These are phyloP conservation scores for Poteriospumella lacustris DNA, from an alignment of 108 stramenopile genomes.

Conservation along the genomic window DNA sequence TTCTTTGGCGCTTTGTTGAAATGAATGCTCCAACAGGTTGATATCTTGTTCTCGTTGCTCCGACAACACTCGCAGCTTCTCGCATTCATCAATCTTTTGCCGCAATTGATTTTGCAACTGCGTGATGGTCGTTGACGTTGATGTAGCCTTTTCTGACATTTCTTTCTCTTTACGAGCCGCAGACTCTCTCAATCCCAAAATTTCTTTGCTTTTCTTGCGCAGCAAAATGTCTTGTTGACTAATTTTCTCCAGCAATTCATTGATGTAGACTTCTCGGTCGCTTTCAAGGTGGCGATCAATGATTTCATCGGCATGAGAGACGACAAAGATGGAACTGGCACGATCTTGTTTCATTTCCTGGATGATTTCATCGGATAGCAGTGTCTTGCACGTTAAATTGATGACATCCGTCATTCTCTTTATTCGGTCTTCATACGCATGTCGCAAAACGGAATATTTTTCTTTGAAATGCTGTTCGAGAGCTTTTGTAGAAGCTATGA, in stretches of 20 bases:
- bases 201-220: too few relatives aligned
- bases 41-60: neutral
- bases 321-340: neutral
- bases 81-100: neutral
- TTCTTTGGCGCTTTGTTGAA: slow-evolving; percentile 2
- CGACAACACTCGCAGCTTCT: neutral
- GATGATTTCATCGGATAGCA: neutral
- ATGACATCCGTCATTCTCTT: neutral
- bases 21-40: neutral
- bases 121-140: too few relatives aligned
- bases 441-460: neutral
- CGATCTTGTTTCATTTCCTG: neutral
- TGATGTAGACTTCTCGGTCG: neutral
- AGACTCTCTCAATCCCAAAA: too few relatives aligned
- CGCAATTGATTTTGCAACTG: too few relatives aligned
- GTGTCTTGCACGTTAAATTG: neutral
- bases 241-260: neutral
- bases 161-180: too few relatives aligned
- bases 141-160: too few relatives aligned
- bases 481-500: neutral
- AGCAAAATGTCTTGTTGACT: neutral
- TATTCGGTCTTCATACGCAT: neutral
- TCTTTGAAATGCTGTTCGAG: slow-evolving; percentile 2
- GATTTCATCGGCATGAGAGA: neutral
- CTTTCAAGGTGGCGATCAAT: neutral